Evolutionary conservation across 768 basidiomycete genomes (phyloP).

Genomic region (Kwoniella newhampshirensis): DNA sequence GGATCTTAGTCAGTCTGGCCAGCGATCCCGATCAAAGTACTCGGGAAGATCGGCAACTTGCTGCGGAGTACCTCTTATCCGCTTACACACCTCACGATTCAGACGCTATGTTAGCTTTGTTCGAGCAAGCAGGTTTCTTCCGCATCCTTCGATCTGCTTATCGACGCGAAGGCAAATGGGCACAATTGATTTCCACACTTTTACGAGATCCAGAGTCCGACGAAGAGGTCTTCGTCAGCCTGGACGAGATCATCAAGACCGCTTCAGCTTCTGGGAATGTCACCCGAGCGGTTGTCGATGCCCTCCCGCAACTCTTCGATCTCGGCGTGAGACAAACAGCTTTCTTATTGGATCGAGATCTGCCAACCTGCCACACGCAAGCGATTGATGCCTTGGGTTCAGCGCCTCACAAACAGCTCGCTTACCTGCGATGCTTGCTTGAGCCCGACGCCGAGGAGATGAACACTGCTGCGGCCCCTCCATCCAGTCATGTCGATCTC

Average conservation of each 20-base stretch:
- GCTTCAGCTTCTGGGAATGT: constrained; percentile 2
- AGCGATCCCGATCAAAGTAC: constrained; percentile 73
- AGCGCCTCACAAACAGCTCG: constrained; percentile 62
- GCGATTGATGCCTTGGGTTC: constrained; percentile 62
- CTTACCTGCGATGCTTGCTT: constrained; percentile 75
- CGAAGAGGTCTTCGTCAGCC: constrained; percentile 63
- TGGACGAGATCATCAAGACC: constrained; percentile 63
- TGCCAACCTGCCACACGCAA: constrained; percentile 65
- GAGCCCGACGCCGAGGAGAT: constrained; percentile 57
- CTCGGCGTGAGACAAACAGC: constrained; percentile 69
- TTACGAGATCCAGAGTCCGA: constrained; percentile 66
- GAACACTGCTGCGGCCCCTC: constrained; percentile 9
- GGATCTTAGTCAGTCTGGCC: constrained; percentile 74
- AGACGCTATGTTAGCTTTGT: constrained; percentile 66
- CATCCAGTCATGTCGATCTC: constrained; percentile 59
- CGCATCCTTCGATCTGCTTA: constrained; percentile 82
- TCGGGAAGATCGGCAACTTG: constrained; percentile 89
- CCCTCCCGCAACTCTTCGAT: constrained; percentile 67
- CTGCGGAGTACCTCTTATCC: constrained; percentile 89
- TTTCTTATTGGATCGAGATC: constrained; percentile 66
- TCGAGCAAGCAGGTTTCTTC: constrained; percentile 82
- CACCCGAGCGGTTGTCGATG: constrained; percentile 58
- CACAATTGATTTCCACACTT: constrained; percentile 68
- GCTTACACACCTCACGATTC: constrained; percentile 80
- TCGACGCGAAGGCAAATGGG: constrained; percentile 73